These are phyloP conservation scores for Prunus padus DNA, from an alignment of 306 rosid genomes.

Conservation along the genomic window DNA sequence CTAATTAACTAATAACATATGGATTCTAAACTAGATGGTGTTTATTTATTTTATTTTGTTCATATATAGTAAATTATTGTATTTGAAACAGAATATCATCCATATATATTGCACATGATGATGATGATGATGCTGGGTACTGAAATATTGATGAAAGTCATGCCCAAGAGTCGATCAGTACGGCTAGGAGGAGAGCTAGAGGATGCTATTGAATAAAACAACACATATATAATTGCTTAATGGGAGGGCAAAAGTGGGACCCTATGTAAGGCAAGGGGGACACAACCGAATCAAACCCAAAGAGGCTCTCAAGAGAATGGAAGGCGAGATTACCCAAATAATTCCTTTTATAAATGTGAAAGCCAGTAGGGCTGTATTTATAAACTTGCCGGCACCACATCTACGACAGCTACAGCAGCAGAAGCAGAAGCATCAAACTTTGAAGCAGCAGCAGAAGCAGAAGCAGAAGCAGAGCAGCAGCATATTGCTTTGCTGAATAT, in stretches of 20 bases:
- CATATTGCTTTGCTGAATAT: slow-evolving; percentile 3
- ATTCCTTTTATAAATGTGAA: slow-evolving; percentile 36
- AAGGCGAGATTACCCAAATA: slow-evolving; percentile 37
- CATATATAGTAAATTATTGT: too few species aligned
- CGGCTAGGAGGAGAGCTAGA: neutral
- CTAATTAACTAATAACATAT: too few species aligned
- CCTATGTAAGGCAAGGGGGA: slow-evolving; percentile 36
- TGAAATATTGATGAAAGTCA: too few species aligned
- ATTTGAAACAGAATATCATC: too few species aligned
- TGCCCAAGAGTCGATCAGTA: too few species aligned
- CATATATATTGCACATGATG: neutral
- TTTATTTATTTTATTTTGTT: too few species aligned
- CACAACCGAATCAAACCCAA: neutral
- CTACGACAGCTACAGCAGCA: neutral
- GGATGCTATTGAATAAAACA: neutral
- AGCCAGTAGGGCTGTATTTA: neutral
- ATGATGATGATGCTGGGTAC: neutral
- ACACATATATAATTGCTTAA: neutral
- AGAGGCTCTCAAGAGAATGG: neutral
- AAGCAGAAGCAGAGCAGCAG: neutral
- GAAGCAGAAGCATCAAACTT: neutral
- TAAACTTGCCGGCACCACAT: neutral
- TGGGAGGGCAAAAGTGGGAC: slow-evolving; percentile 26
- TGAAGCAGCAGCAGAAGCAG: neutral
- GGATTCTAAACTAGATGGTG: too few species aligned